Conservation (phyloP, 768 basidiomycete genomes). For the Russula earlei region DNA sequence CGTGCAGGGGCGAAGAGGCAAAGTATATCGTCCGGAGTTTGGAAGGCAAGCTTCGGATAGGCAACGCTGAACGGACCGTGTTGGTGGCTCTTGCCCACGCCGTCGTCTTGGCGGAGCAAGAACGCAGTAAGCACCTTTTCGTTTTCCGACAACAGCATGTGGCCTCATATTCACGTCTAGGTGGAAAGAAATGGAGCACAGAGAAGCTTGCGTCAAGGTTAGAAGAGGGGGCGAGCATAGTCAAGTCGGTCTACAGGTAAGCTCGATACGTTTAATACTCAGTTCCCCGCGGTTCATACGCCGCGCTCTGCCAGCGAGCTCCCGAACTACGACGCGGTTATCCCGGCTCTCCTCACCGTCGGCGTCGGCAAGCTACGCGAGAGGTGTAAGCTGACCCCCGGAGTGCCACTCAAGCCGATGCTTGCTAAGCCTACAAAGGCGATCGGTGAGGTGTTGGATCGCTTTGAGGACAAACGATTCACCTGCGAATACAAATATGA, state of each 20-base stretch:
- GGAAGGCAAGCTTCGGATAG: constrained; percentile 95
- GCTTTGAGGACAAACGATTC: constrained; percentile 91
- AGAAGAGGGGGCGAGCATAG: constrained; percentile 63
- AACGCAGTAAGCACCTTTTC: constrained; percentile 35
- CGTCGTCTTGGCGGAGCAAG: constrained; percentile 71
- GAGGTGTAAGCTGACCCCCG: constrained; percentile 85
- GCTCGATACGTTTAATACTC: constrained; percentile 11
- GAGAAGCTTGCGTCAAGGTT: constrained; percentile 66
- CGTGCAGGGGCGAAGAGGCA: constrained; percentile 86
- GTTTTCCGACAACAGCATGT: no score
- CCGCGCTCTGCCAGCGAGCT: constrained; percentile 60
- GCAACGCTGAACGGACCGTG: constrained; percentile 94
- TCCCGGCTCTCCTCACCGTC: constrained; percentile 76
- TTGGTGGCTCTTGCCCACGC: constrained; percentile 92
- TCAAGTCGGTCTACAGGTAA: constrained; percentile 92
- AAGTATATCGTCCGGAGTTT: constrained; percentile 94
- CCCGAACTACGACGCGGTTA: constrained; percentile 84
- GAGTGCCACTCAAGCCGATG: constrained; percentile 97
- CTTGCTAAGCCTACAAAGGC: constrained; percentile 98
- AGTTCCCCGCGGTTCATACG: background rate
- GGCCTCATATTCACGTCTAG: constrained; percentile 29
- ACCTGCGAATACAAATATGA: constrained; percentile 99
- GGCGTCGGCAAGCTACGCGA: constrained; percentile 65
- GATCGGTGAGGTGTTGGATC: constrained; percentile 92
- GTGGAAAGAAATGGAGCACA: constrained; percentile 59